phyloP scores from a whole-genome alignment of 352 stramenopile genomes.

The Globisporangium heterothallicum region DNA sequence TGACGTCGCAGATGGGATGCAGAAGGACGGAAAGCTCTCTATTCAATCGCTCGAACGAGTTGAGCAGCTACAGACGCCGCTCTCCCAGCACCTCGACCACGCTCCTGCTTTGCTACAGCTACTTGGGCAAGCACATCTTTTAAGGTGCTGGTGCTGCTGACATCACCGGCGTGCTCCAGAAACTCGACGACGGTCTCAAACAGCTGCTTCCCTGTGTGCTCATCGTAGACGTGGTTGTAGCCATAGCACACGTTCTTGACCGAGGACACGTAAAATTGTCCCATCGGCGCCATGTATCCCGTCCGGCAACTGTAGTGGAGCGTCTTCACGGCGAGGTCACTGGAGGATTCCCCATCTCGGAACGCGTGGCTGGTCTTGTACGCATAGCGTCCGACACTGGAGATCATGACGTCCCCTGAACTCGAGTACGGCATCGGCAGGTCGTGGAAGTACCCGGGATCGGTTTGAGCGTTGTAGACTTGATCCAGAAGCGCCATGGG shows the following conservation, averaged over 20 bases:
- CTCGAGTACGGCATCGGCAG: background rate
- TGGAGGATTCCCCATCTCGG: no score
- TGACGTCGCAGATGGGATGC: no score
- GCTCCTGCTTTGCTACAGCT: background rate
- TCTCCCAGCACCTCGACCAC: no score
- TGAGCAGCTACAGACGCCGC: no score
- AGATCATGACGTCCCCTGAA: constrained; percentile 5
- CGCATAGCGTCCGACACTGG: constrained; percentile 10
- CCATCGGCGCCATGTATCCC: constrained; percentile 7
- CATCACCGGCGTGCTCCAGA: background rate
- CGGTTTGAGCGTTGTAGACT: constrained; percentile 1
- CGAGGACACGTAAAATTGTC: constrained; percentile 14
- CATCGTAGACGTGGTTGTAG: constrained; percentile 9
- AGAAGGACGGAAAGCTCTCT: no score
- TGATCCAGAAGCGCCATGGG: background rate
- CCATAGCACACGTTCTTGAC: constrained; percentile 7
- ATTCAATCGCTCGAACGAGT: no score
- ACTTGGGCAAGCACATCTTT: background rate
- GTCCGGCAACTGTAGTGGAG: constrained; percentile 9
- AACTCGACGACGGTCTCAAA: constrained; percentile 1
- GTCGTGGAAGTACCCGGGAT: background rate
- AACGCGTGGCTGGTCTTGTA: constrained; percentile 1
- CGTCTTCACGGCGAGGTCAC: constrained; percentile 6
- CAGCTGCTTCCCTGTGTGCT: background rate
- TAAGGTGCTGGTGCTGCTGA: background rate